Evolutionary conservation across 2,329 filamentous ascomycete species (phyloP).

Genomic region (Pleurostoma richardsiae): DNA sequence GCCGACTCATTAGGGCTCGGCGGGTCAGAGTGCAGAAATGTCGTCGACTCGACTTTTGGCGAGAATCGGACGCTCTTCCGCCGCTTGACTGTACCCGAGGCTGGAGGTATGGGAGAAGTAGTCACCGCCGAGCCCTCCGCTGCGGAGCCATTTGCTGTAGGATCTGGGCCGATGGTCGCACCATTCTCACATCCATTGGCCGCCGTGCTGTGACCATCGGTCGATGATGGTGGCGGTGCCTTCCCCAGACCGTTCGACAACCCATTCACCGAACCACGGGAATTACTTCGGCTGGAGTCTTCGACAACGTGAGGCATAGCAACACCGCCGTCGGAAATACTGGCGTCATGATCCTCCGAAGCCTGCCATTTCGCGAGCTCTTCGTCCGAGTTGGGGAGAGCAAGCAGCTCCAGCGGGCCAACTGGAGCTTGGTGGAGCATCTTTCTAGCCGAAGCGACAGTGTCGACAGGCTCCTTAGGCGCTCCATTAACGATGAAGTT

Average conservation of each 20-base stretch:
- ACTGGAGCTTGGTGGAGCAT: conserved; percentile 26
- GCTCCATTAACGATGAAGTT: not conserved
- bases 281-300: too few species aligned
- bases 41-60: conserved; percentile 59
- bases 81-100: conserved; percentile 24
- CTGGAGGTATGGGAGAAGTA: not conserved
- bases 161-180: not conserved
- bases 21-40: conserved; percentile 48
- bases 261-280: too few species aligned
- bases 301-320: not conserved
- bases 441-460: too few species aligned
- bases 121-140: not conserved
- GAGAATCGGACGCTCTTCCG: conserved; percentile 69
- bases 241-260: too few species aligned
- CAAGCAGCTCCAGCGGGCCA: conserved; percentile 41
- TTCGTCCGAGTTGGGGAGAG: conserved; percentile 49
- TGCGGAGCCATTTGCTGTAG: not conserved
- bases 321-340: conserved; percentile 6
- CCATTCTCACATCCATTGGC: conserved; percentile 6
- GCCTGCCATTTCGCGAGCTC: conserved; percentile 16
- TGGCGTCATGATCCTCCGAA: conserved; percentile 1
- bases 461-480: not conserved
- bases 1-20: conserved; percentile 33
- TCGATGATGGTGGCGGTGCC: not conserved
- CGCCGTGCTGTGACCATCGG: not conserved